A percentile compares a stretch with the other conserved stretches of the same genome.
These are phyloP conservation scores for Claviceps spartinae DNA, from an alignment of 2,329 filamentous ascomycete genomes.

Conservation along the genomic window DNA sequence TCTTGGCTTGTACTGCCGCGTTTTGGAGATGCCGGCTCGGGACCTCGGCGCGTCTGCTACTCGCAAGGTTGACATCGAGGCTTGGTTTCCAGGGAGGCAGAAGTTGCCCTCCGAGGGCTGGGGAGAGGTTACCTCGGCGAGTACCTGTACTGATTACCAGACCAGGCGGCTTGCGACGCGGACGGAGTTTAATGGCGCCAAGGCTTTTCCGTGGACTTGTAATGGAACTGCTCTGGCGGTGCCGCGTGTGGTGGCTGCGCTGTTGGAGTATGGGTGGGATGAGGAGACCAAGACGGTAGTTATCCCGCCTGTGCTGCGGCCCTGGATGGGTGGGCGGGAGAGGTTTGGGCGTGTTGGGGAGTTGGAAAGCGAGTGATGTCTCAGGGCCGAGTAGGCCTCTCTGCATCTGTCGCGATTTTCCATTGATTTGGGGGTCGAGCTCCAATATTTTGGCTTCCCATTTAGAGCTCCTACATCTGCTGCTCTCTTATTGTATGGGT, in stretches of 20 bases:
- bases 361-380: slow-evolving; percentile 7
- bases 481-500: too few relatives aligned
- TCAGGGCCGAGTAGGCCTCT: neutral
- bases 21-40: slow-evolving; percentile 81
- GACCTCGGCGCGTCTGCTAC: slow-evolving; percentile 83
- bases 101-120: slow-evolving; percentile 46
- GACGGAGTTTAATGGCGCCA: slow-evolving; percentile 40
- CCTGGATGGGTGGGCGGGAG: slow-evolving; percentile 70
- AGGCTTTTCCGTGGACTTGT: slow-evolving; percentile 72
- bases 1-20: slow-evolving; percentile 70
- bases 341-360: slow-evolving; percentile 35
- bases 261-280: slow-evolving; percentile 86
- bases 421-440: neutral
- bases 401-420: neutral
- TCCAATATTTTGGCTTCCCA: too few relatives aligned
- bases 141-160: slow-evolving; percentile 92
- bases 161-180: slow-evolving; percentile 67
- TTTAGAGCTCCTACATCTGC: too few relatives aligned
- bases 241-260: slow-evolving; percentile 73
- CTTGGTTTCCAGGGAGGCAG: slow-evolving; percentile 73
- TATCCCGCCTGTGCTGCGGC: slow-evolving; percentile 66
- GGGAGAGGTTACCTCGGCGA: slow-evolving; percentile 86
- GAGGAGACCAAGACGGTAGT: slow-evolving; percentile 50
- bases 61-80: slow-evolving; percentile 87
- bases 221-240: slow-evolving; percentile 92